Base-by-base conservation (phyloP, 2,329 filamentous ascomycete species). In the Pezicula neosporulosa region DNA sequence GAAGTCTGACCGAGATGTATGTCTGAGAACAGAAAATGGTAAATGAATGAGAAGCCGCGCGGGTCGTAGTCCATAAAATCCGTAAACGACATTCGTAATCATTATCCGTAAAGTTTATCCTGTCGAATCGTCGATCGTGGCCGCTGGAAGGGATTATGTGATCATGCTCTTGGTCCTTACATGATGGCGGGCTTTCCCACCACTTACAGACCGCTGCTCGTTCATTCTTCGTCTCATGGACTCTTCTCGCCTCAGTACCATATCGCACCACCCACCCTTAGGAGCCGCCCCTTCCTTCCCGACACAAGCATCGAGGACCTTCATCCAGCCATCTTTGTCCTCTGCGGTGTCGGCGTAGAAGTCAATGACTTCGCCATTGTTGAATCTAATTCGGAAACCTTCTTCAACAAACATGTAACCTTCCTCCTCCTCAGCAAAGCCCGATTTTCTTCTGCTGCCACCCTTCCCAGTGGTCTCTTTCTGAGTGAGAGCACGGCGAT, bases 331-430 rank as follows among this genome's bases (percentile, higher is more conserved):
- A 43, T 96, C 90, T 73, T 97, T 99, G 66, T 94, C 87, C 37
- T 82, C 82, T 2, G 86, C 82, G 30, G 84, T 92, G 70, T 97
- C 93, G 65, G 93, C 94, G 66, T 99, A 97, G 44, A 60, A 60
- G 75, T 97, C 93, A 66, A 99, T 99, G 57, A 96, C 85, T 72
- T 99, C 94, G 55, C 94, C 94, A 65, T 99, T 99, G 68, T 90
- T 95, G 72, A 99, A 99, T 52, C 93, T 90, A 68, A 99, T 96
- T 38, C 94, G 90, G 86, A 99, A 99, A 3, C 94, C 94, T 68
- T 99, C 94, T 70, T 99, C 94, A 48, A 99, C 93, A 68, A 99
- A 99, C 89, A 97, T 96, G 76, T 99, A 99, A 39, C 94, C 94
- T 68, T 99, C 94, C 72, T 99, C 94, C 59, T 99, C 94, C 70